Conservation (phyloP, 352 stramenopile genomes). For the Phytophthora hybrid region DNA sequence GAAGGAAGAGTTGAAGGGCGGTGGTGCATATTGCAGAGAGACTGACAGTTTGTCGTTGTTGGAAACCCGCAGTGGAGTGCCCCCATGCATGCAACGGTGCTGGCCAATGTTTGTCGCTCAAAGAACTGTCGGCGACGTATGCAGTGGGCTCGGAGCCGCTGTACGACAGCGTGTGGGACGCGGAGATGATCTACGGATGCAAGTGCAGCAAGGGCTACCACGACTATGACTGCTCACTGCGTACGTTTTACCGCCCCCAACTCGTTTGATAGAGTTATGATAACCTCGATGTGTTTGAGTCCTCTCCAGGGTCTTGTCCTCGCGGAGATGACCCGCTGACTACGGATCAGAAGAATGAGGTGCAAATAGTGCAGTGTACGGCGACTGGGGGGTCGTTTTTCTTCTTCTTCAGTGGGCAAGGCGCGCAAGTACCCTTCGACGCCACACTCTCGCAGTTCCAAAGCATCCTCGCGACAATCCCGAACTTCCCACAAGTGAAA, state of each 20-base stretch:
- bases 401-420: constrained; percentile 71
- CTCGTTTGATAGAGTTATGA: not conserved
- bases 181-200: constrained; percentile 89
- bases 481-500: constrained; percentile 48
- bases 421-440: constrained; percentile 61
- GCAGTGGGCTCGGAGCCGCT: constrained; percentile 58
- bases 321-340: constrained; percentile 90
- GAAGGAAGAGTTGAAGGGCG: too few species aligned
- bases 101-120: constrained; percentile 76
- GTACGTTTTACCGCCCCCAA: constrained; percentile 25
- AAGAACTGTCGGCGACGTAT: constrained; percentile 55
- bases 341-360: constrained; percentile 83
- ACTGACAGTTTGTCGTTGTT: not conserved
- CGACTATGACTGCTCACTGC: constrained; percentile 86
- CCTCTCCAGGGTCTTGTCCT: constrained; percentile 68
- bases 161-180: constrained; percentile 70
- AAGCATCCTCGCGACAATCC: constrained; percentile 53
- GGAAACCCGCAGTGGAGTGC: constrained; percentile 54
- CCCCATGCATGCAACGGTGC: constrained; percentile 47
- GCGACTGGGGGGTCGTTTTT: constrained; percentile 73
- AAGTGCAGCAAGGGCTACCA: constrained; percentile 83
- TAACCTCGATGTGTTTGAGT: not conserved
- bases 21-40: not conserved
- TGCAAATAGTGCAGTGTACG: constrained; percentile 85
- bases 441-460: constrained; percentile 59